Conservation (phyloP, 495 filamentous ascomycete species). For the Hypoxylon subgilvum region DNA sequence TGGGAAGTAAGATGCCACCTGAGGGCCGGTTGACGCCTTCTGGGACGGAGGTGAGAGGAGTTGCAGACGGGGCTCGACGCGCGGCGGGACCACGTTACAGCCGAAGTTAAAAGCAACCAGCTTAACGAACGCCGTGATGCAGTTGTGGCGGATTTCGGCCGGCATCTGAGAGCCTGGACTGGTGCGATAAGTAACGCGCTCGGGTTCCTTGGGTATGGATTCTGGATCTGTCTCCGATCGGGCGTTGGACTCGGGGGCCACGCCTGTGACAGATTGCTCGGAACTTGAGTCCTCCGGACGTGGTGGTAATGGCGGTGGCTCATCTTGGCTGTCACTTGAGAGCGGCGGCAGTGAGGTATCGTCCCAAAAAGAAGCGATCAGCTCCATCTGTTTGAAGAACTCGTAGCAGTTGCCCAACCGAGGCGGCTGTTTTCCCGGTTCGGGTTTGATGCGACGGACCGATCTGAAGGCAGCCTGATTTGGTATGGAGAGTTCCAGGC, state of each 20-base stretch:
- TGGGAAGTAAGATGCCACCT: slow-evolving; percentile 57
- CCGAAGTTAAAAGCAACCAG: slow-evolving; percentile 79
- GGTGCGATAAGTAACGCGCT: slow-evolving; percentile 53
- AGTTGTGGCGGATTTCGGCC: slow-evolving; percentile 71
- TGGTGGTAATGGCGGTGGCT: slow-evolving; percentile 15
- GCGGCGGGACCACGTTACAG: slow-evolving; percentile 70
- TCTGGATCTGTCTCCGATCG: slow-evolving; percentile 23
- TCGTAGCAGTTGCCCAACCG: slow-evolving; percentile 64
- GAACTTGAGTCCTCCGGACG: not conserved
- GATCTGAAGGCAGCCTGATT: slow-evolving; percentile 60
- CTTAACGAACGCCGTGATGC: slow-evolving; percentile 75
- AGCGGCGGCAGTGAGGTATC: slow-evolving; percentile 53
- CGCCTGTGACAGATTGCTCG: slow-evolving; percentile 14
- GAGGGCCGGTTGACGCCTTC: slow-evolving; percentile 48
- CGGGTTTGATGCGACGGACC: slow-evolving; percentile 56
- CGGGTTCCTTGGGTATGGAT: slow-evolving; percentile 11
- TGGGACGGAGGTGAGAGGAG: slow-evolving; percentile 42
- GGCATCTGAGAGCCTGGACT: slow-evolving; percentile 76
- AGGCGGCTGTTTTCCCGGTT: slow-evolving; percentile 51
- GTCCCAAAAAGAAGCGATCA: slow-evolving; percentile 58
- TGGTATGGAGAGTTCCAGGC: slow-evolving; percentile 55
- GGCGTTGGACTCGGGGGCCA: slow-evolving; percentile 18
- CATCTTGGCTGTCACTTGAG: slow-evolving; percentile 10
- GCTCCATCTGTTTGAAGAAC: slow-evolving; percentile 62
- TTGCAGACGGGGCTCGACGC: slow-evolving; percentile 66